phyloP scores from a whole-genome alignment of 768 basidiomycete species.

The Lactifluus subvellereus region DNA sequence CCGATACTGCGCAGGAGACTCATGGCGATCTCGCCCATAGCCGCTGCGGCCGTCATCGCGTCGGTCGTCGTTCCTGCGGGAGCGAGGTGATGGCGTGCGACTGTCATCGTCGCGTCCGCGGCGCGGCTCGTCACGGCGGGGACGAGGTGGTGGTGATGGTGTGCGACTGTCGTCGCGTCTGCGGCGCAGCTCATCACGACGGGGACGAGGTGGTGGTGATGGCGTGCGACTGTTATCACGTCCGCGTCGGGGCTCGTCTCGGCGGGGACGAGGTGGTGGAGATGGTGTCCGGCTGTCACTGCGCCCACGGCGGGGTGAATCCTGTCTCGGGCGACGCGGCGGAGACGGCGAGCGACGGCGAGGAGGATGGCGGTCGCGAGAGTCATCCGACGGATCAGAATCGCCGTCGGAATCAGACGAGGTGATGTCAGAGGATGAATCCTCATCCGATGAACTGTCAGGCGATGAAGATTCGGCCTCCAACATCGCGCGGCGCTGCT shows the following conservation, averaged over 20 bases:
- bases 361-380: conserved; percentile 27
- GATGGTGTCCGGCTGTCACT: conserved; percentile 24
- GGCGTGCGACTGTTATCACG: background rate
- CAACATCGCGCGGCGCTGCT: conserved; percentile 84
- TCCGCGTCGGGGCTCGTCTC: conserved; percentile 18
- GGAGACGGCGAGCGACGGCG: conserved; percentile 33
- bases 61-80: conserved; percentile 8
- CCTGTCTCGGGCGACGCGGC: conserved; percentile 27
- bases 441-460: conserved; percentile 35
- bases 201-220: background rate
- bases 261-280: conserved; percentile 23
- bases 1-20: conserved; percentile 11
- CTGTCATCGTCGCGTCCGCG: conserved; percentile 15
- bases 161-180: conserved; percentile 22
- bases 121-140: conserved; percentile 19
- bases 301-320: conserved; percentile 24
- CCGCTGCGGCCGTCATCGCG: conserved; percentile 2
- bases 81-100: conserved; percentile 18
- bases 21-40: conserved; percentile 4
- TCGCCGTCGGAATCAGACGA: conserved; percentile 37
- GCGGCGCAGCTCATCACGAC: conserved; percentile 2
- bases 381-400: conserved; percentile 35
- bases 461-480: conserved; percentile 56
- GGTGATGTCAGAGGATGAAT: conserved; percentile 39
- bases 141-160: conserved; percentile 24